These are phyloP conservation scores for Phytophthora ohioensis DNA, from an alignment of 352 stramenopile species.

Conservation along the genomic window DNA sequence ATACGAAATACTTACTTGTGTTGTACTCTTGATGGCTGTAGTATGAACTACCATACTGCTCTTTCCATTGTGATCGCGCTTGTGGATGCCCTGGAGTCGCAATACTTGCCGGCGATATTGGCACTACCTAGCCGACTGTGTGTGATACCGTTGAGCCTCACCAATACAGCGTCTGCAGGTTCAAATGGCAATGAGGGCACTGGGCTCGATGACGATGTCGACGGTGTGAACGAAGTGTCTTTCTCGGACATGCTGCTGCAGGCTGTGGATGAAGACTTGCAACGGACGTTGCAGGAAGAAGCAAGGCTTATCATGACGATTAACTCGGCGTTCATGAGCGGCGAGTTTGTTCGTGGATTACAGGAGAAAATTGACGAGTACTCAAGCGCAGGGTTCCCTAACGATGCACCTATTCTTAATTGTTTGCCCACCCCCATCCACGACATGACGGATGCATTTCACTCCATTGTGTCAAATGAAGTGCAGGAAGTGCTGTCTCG, in stretches of 20 bases:
- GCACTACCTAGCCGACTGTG: slow-evolving; percentile 69
- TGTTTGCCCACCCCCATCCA: slow-evolving; percentile 77
- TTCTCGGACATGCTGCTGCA: slow-evolving; percentile 86
- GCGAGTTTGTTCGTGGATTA: slow-evolving; percentile 72
- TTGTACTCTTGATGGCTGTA: slow-evolving; percentile 32
- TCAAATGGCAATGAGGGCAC: slow-evolving; percentile 1
- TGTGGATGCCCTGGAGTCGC: slow-evolving; percentile 84
- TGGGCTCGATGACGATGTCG: slow-evolving; percentile 21
- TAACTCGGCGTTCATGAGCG: slow-evolving; percentile 85
- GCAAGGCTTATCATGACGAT: slow-evolving; percentile 90
- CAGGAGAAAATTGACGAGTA: slow-evolving; percentile 69
- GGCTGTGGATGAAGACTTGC: slow-evolving; percentile 82
- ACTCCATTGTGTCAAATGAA: slow-evolving; percentile 77
- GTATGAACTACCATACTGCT: slow-evolving; percentile 84
- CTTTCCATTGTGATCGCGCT: slow-evolving; percentile 85
- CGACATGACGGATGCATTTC: slow-evolving; percentile 77
- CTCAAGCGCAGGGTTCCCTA: slow-evolving; percentile 53
- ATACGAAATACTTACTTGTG: slow-evolving; percentile 9
- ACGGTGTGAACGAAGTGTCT: slow-evolving; percentile 51
- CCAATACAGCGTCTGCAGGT: slow-evolving; percentile 10
- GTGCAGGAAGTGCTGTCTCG: slow-evolving; percentile 67
- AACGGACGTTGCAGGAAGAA: slow-evolving; percentile 66
- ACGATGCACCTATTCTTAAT: slow-evolving; percentile 67
- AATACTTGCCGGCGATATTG: slow-evolving; percentile 80
- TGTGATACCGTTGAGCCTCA: slow-evolving; percentile 55